These are phyloP conservation scores for Omphalea diandra DNA, from an alignment of 441 rosid genomes.

Conservation along the genomic window DNA sequence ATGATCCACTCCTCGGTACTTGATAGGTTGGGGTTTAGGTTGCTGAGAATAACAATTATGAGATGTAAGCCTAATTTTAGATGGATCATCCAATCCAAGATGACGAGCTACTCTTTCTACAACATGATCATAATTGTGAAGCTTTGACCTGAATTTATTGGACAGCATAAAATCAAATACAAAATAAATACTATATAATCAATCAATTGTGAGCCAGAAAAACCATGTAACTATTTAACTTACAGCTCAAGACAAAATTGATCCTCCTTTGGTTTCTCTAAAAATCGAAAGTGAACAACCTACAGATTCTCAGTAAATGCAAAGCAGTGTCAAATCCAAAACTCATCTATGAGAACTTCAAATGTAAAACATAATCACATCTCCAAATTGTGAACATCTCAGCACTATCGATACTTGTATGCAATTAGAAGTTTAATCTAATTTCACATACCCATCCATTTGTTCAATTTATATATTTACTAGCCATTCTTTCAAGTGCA, in stretches of 20 bases:
- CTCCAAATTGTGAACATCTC: neutral
- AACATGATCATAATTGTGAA: constrained; percentile 83
- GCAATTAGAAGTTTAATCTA: neutral
- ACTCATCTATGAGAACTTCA: neutral
- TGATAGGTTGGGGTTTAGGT: constrained; percentile 94
- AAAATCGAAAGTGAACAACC: constrained; percentile 87
- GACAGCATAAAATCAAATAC: neutral
- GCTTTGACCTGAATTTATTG: constrained; percentile 68
- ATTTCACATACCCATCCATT: neutral
- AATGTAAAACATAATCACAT: neutral
- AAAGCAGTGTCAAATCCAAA: neutral
- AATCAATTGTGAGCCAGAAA: neutral
- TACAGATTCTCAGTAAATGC: constrained; percentile 22
- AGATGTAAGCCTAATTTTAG: constrained; percentile 93
- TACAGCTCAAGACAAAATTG: constrained; percentile 87
- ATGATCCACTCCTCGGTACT: constrained; percentile 85
- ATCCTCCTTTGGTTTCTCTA: constrained; percentile 95
- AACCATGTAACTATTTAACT: constrained; percentile 32
- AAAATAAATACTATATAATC: neutral
- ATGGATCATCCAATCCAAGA: constrained; percentile 82
- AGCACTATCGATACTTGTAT: neutral
- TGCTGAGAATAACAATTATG: constrained; percentile 99
- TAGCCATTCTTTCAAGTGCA: neutral
- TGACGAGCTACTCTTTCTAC: constrained; percentile 79
- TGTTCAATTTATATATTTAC: neutral